Percentiles rank a stretch among this genome's conserved stretches.
phyloP scores from a whole-genome alignment of 2,329 filamentous ascomycete species.

The Coniochaeta sp. region DNA sequence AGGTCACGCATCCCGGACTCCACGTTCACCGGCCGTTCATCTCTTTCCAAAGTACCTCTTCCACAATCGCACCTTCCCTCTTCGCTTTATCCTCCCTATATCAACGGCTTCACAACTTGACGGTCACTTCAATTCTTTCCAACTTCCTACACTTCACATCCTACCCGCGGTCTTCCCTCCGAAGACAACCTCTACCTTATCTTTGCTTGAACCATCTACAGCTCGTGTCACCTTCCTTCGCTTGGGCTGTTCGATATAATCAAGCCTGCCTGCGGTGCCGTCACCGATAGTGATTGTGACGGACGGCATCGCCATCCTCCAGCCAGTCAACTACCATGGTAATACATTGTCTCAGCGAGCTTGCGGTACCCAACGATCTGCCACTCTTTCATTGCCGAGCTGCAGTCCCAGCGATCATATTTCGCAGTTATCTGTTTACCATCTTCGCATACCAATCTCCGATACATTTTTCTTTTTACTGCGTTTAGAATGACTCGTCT shows the following conservation, averaged over 20 bases:
- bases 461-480: neutral
- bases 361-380: neutral
- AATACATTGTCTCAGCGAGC: neutral
- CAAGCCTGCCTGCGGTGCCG: neutral
- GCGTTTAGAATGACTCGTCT: neutral
- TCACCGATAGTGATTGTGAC: neutral
- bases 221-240: neutral
- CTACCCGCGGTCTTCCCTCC: neutral
- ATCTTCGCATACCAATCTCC: neutral
- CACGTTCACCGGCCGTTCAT: neutral
- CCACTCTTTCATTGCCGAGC: neutral
- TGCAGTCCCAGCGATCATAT: neutral
- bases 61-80: neutral
- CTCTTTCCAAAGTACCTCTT: neutral
- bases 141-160: neutral
- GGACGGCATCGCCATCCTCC: neutral
- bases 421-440: neutral
- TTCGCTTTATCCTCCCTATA: neutral
- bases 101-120: neutral
- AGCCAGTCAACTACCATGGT: neutral
- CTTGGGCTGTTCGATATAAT: neutral
- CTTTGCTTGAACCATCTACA: neutral
- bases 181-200: neutral
- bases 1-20: neutral
- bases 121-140: neutral